Evolutionary conservation across 1,284 basidiomycete genomes (phyloP).

Genomic region (Heterobasidion parviporum): DNA sequence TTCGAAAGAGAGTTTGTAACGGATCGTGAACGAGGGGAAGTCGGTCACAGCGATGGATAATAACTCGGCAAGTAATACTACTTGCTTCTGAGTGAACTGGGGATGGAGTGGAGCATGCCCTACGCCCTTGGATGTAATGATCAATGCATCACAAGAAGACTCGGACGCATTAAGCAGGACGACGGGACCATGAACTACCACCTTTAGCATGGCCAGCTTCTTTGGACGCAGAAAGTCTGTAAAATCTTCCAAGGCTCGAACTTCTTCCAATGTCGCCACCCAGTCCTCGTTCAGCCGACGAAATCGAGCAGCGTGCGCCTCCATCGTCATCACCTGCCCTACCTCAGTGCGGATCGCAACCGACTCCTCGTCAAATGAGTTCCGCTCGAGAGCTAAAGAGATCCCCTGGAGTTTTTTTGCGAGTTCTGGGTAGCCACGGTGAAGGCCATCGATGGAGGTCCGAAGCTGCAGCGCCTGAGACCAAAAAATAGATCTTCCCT

Average conservation of each 20-base stretch:
- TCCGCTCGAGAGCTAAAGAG: not conserved
- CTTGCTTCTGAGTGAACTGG: not conserved
- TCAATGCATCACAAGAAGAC: slow-evolving; percentile 1
- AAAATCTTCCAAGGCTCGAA: slow-evolving; percentile 4
- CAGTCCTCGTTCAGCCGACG: not conserved
- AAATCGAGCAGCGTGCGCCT: not conserved
- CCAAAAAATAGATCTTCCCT: not conserved
- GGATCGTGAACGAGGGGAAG: not conserved
- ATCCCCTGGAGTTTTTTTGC: not conserved
- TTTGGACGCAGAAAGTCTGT: slow-evolving; percentile 5
- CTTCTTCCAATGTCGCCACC: not conserved
- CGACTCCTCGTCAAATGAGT: not conserved
- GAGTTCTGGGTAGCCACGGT: not conserved
- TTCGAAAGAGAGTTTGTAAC: not conserved
- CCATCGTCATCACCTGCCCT: not conserved
- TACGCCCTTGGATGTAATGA: not conserved
- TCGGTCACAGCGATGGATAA: not conserved
- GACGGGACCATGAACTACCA: slow-evolving; percentile 3
- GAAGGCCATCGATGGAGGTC: not conserved
- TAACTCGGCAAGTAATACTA: not conserved
- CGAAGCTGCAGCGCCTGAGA: not conserved
- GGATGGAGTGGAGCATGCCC: not conserved
- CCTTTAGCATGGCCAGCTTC: not conserved
- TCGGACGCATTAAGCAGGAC: slow-evolving; percentile 2
- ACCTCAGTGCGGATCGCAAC: not conserved